Base-by-base conservation (phyloP, 768 basidiomycete genomes). In the Rhodocollybia butyracea region DNA sequence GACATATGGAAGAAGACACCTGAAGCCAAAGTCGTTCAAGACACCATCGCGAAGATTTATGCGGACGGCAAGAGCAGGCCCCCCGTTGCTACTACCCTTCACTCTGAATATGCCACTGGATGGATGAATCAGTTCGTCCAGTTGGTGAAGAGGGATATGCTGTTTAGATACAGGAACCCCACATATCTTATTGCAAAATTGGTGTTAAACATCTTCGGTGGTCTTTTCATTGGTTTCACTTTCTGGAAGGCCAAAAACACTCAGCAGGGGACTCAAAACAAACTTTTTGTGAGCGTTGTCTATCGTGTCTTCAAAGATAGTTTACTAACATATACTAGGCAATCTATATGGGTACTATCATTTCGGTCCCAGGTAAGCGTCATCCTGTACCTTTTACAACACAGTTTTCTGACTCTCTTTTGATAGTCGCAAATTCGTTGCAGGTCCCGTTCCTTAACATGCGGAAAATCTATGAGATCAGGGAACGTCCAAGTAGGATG, bases 401-500 rank as follows among this genome's bases (percentile, higher is more conserved):
- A 11, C 36, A 38, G n/a, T n/a, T n/a, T 39, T 61, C 68, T 61
- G 79, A 38, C 80, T 0, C 79, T 84, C 0, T n/a, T n/a, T n/a
- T n/a, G n/a, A n/a, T n/a, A n/a, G 70, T 86, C 21, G 75, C 82
- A 10, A 82, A 85, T 61, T 85, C 88, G 61, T 74, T 88, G 0
- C 85, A 85, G 63, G 78, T 82, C 17, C 74, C 79, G 34, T 88
- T 81, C 70, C 73, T 88, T 56, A 68, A 72, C 30, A 76, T 81
- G 51, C 82, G 87, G n/a, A 70, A 64, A 1, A 70, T 88, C 27
- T 88, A 86, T 59, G 83, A 86, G 62, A 79, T 85, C 34, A 79
- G 86, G n/a, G 86, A 89, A 65, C 77, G 82, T 2, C 76, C 85
- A 0, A 83, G 82, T 54, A 71, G 79, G 38, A 86, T 83, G 71